Conservation (phyloP, 164 flowering plant species). For the Piper betle region DNA sequence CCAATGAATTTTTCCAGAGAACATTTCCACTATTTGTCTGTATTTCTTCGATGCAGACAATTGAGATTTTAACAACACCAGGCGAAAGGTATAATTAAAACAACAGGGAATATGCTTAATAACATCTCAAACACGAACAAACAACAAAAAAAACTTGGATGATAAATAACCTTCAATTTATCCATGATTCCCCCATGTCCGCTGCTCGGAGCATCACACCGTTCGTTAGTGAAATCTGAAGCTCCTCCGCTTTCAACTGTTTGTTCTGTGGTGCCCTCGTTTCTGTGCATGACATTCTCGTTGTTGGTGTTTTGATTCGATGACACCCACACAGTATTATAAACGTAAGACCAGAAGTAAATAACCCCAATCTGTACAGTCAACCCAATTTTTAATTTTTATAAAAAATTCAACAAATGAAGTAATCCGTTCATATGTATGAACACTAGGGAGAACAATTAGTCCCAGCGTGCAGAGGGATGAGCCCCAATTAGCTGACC, state of each 20-base stretch:
- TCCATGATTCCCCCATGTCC: constrained; percentile 14
- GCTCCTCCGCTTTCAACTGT: not conserved
- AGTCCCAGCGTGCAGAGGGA: too few relatives aligned
- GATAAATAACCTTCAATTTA: not conserved
- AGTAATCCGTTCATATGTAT: too few relatives aligned
- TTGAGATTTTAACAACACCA: too few relatives aligned
- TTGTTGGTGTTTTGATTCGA: constrained; percentile 13
- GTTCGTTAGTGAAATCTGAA: too few relatives aligned
- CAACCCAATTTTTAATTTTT: not conserved
- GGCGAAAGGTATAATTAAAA: not conserved
- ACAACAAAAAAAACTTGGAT: too few relatives aligned
- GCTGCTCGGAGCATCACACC: constrained; percentile 1
- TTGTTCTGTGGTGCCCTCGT: constrained; percentile 10
- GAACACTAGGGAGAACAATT: too few relatives aligned
- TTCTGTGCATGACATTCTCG: constrained; percentile 4
- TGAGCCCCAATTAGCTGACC: too few relatives aligned
- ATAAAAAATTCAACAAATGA: too few relatives aligned
- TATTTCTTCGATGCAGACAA: not conserved
- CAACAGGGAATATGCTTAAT: not conserved
- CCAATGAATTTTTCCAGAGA: constrained; percentile 13
- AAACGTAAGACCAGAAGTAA: constrained; percentile 64
- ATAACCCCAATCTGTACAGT: constrained; percentile 49
- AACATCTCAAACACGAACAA: too few relatives aligned
- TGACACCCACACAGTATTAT: constrained; percentile 38
- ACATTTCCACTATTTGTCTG: not conserved